Conservation (phyloP, 139 green algal genomes). For the Volvox reticuliferus region DNA sequence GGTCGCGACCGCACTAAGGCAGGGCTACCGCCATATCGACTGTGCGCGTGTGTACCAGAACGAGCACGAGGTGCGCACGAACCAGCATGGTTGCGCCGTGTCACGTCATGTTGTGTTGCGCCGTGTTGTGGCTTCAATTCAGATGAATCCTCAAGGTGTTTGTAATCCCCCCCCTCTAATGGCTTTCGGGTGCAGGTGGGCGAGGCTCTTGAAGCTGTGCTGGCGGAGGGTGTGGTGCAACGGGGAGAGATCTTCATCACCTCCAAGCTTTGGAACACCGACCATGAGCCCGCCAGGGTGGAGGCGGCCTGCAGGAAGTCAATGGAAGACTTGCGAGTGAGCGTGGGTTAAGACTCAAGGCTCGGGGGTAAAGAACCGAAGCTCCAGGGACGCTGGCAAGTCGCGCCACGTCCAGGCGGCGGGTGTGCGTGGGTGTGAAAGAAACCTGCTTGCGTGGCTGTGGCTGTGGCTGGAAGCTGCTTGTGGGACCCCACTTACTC, state of each 20-base stretch:
- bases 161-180: too few species aligned
- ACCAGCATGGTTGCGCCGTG: too few species aligned
- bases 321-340: slow-evolving; percentile 79
- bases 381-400: too few species aligned
- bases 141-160: too few species aligned
- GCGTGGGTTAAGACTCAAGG: background rate
- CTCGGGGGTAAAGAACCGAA: too few species aligned
- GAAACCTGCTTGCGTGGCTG: too few species aligned
- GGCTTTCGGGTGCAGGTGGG: slow-evolving; percentile 56
- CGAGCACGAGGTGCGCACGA: slow-evolving; percentile 61
- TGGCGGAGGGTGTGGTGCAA: slow-evolving; percentile 64
- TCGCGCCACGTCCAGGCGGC: too few species aligned
- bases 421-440: too few species aligned
- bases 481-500: too few species aligned
- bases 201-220: slow-evolving; percentile 56
- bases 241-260: slow-evolving; percentile 79
- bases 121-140: too few species aligned
- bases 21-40: slow-evolving; percentile 78
- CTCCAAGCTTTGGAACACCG: slow-evolving; percentile 75
- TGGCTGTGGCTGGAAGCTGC: too few species aligned
- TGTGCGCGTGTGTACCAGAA: slow-evolving; percentile 69
- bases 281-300: slow-evolving; percentile 60
- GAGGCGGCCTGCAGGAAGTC: slow-evolving; percentile 58
- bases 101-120: too few species aligned
- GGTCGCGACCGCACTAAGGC: slow-evolving; percentile 63